Base-by-base conservation (phyloP, 345 rosid genomes). In the Citrus sp. region DNA sequence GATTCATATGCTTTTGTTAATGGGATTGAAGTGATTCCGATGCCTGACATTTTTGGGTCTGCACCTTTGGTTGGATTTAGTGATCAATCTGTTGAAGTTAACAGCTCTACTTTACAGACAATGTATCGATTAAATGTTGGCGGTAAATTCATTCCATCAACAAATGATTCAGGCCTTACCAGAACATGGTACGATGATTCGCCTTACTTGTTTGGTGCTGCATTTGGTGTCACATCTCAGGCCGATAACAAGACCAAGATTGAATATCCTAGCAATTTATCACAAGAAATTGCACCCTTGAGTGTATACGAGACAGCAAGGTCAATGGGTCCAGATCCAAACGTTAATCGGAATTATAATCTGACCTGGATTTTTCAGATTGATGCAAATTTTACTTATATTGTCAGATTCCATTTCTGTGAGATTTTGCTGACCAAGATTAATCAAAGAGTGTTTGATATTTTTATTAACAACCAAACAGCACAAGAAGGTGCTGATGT, bases 121-220 rank as follows among this genome's bases (percentile, higher is more conserved):
- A 84, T 90, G 90, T 79, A 67, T 55, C 80, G 94, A 70, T 66
- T 90, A 63, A 89, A 92, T 22, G 89, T 90, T 28, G 94, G 83
- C 10, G 96, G 96, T 37, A 81, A 77, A 54, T 83, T 67, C 34
- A 85, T 92, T 67, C 65, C 86, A 2, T 78, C 89, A 1, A 73
- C 71, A 25, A 78, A 86, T 0, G 92, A 92, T 38, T 84, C 91
- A 3, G 87, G 84, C 22, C 83, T 81, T 6, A 62, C 82, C 25
- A 76, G 92, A 78, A 88, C 88, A 18, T 92, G 95, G 95, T 90
- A 88, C 67, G 80, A 88, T 38, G 92, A 88, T 80, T 76, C 82
- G 2, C 90, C 90, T 0, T 91, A 86, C 63, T 14, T 90, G 25
- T 81, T 61, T 28, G 84, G 90, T 16, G 86, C 82, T 6, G 82